Evolutionary conservation across 2,329 filamentous ascomycete species (phyloP), one percentile per base, ranked within the genome.

Genomic region (Xylariaceae sp.): DNA sequence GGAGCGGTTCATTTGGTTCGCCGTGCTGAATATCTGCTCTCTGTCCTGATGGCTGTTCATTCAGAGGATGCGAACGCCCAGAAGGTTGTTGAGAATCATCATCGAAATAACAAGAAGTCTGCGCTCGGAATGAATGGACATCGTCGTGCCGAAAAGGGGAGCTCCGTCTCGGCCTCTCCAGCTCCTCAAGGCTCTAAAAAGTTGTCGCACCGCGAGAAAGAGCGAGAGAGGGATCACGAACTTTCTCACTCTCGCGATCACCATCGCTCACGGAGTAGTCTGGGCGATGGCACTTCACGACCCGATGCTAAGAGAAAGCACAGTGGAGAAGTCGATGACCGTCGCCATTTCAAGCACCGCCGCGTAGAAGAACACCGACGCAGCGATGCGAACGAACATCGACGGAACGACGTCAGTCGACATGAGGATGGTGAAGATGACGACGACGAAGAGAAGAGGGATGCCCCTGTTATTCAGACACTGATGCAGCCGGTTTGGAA

Each of bases 1-100:
- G 95, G 95, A n/a, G 94, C 95, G 19, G 95, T 99, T 24, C 95
- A 99, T 72, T 86, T 99, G 40, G 94, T 98, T 51, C 91, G 95
- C 44, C 90, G 95, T 57, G 91, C 94, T 8, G 95, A 98, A 70
- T 99, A 99, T 71, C 83, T 99, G 12, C 82, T 99, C 36, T 96
- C 92, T n/a, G 92, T 99, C 1, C 79, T 99, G 59, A 92, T 94
- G 71, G 91, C 86, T 11, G 87, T 96, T 69, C 92, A 96, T 74
- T 89, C 87, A 2, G 87, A 86, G 60, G 91, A 96, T 69, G 82
- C 84, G 26, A 85, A 85, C 17, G 90, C 89, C 3, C 92, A 91
- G 72, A 88, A 87, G 69, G 86, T 89, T 1, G 87, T 96, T 24
- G 93, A 96, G 68, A 96, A 96, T 64, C 93, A 97, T 68, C 93